A percentile compares a stretch with the other conserved stretches of the same genome.
Evolutionary conservation across 2,329 filamentous ascomycete species (phyloP).

Genomic region (Massarina eburnea): DNA sequence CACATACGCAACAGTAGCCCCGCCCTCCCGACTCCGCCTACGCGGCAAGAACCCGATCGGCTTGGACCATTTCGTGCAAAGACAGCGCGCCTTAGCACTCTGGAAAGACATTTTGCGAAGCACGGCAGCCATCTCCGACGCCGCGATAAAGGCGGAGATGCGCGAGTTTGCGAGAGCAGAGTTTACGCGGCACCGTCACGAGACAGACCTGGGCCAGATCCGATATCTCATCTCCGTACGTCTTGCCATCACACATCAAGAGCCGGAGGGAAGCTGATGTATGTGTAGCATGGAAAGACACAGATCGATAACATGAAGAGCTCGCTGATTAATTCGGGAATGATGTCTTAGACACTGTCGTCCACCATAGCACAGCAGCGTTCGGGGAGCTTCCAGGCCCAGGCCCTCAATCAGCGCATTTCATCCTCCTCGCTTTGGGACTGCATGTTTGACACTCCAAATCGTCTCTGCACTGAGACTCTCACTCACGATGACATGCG

Average conservation of each 20-base stretch:
- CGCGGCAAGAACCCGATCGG: slow-evolving; percentile 36
- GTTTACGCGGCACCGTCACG: slow-evolving; percentile 50
- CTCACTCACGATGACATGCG: neutral
- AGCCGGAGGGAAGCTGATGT: neutral
- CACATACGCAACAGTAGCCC: slow-evolving; percentile 38
- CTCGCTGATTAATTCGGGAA: slow-evolving; percentile 37
- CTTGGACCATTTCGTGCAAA: slow-evolving; percentile 50
- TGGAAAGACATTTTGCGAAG: slow-evolving; percentile 53
- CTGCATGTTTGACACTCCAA: neutral
- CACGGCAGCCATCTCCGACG: slow-evolving; percentile 36
- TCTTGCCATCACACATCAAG: neutral
- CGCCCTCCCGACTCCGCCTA: slow-evolving; percentile 30
- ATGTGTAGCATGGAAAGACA: slow-evolving; percentile 49
- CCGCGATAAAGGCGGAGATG: slow-evolving; percentile 45
- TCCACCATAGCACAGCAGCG: neutral
- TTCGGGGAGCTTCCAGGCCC: neutral
- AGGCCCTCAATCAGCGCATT: neutral
- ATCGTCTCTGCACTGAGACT: neutral
- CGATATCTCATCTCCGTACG: slow-evolving; percentile 33
- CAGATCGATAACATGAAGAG: slow-evolving; percentile 53
- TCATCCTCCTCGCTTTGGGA: neutral
- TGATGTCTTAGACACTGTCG: slow-evolving; percentile 3
- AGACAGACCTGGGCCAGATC: slow-evolving; percentile 44
- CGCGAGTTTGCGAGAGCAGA: slow-evolving; percentile 51
- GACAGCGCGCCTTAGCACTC: slow-evolving; percentile 48